Base-by-base conservation (phyloP, 2,329 filamentous ascomycete species). In the Cercospora sesami region DNA sequence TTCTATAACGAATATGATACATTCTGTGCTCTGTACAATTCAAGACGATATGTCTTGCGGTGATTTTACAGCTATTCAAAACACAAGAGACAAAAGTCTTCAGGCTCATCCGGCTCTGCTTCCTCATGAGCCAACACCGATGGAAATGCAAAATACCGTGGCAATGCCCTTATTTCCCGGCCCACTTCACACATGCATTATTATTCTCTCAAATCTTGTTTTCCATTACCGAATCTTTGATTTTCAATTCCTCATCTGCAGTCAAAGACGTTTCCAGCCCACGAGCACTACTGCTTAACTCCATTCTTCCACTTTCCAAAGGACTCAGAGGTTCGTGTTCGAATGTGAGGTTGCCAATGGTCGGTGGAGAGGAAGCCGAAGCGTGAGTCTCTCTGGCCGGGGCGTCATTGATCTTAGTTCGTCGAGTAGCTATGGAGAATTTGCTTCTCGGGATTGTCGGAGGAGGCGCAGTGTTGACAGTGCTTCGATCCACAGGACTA, bases 201-300 rank as follows among this genome's bases (percentile, higher is more conserved):
- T 7, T 8, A n/a, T 9, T 48, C 51, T 30, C 10, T 64, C 62
- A 64, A n/a, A 59, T 45, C 26, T 64, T 64, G 53, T 64, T 64
- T 14, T 39, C 53, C 62, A 58, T 64, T 4, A 36, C 60, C 5
- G 42, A 53, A n/a, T 45, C 42, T 33, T 65, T 65, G 42, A 65
- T 58, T 59, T 68, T 63, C 48, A 68, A 28, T 33, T 59, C 62
- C 68, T 85, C 83, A 12, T 78, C 72, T 4, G 81, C 86, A 2
- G 86, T 88, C 21, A 85, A 81, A 69, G 87, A 88, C 0, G 83
- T 83, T 68, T 89, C 86, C 30, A 88, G 63, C 1, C 73, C 78
- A 18, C 83, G 83, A 53, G 10, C 28, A 36, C 36, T 57, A 26
- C 48, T 58, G 26, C 57, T 30, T 30, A 18, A 31, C 26, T 23